A percentile compares a stretch with the other conserved stretches of the same genome.
These are phyloP conservation scores for Teunomyces gatunensis DNA, from an alignment of 805 yeast genomes.

Conservation along the genomic window DNA sequence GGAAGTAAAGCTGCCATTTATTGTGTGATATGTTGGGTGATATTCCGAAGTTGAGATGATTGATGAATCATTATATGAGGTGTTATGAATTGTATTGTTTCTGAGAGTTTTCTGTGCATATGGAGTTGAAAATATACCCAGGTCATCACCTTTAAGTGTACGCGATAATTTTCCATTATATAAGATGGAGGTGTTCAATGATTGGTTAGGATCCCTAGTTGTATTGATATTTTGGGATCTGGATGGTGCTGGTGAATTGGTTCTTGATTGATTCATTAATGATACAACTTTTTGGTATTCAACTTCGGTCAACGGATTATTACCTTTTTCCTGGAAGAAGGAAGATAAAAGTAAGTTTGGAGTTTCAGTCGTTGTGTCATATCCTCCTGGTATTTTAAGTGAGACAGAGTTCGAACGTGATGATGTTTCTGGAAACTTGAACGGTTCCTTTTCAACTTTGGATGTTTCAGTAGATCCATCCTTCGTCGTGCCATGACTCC, in stretches of 20 bases:
- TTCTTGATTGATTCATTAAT: conserved; percentile 27
- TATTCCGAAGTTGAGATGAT: conserved; percentile 33
- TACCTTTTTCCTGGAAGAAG: conserved; percentile 75
- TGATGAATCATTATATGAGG: conserved; percentile 14
- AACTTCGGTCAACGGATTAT: conserved; percentile 64
- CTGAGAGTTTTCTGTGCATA: conserved; percentile 29
- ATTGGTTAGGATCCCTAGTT: conserved; percentile 1
- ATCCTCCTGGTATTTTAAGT: conserved; percentile 9
- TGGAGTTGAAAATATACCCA: conserved; percentile 20
- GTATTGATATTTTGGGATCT: not conserved
- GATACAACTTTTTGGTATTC: conserved; percentile 83
- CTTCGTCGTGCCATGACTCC: not conserved
- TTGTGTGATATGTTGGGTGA: conserved; percentile 35
- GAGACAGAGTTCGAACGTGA: conserved; percentile 6
- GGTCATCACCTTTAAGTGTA: not conserved
- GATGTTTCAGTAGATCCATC: not conserved
- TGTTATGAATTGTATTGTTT: conserved; percentile 19
- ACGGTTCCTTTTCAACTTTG: conserved; percentile 1
- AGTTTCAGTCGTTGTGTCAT: conserved; percentile 13
- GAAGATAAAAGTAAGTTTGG: conserved; percentile 60
- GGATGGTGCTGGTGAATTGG: not conserved
- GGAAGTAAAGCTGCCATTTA: conserved; percentile 20
- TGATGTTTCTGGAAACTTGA: conserved; percentile 11
- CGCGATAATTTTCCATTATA: not conserved
- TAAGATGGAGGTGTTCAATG: not conserved